Conservation (phyloP, 495 filamentous ascomycete species). For the Cladorrhinum samala region DNA sequence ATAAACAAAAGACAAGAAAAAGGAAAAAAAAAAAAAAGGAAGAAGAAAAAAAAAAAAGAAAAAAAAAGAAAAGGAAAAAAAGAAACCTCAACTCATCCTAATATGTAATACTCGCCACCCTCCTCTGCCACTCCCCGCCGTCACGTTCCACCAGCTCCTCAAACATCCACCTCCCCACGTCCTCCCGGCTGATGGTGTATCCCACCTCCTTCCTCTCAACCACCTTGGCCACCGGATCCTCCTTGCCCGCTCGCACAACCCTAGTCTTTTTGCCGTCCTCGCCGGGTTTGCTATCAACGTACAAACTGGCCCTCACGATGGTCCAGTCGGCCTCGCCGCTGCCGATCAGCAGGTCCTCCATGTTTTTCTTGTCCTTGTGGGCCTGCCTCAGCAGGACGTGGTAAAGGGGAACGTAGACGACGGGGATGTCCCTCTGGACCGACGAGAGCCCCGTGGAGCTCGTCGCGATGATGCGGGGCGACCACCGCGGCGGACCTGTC, state of each 20-base stretch:
- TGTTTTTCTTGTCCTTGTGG: constrained; percentile 54
- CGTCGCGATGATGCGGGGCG: constrained; percentile 43
- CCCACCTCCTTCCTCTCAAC: constrained; percentile 32
- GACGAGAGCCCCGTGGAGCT: constrained; percentile 49
- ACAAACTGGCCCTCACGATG: constrained; percentile 38
- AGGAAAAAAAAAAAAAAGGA: no score
- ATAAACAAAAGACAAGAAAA: no score
- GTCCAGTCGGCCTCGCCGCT: constrained; percentile 33
- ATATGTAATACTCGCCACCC: constrained; percentile 22
- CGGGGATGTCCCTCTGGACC: constrained; percentile 47
- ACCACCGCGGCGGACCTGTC: no score
- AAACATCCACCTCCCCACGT: constrained; percentile 39
- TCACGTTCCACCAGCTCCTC: constrained; percentile 12
- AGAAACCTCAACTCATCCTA: no score
- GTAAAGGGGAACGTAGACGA: constrained; percentile 46
- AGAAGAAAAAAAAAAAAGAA: no score
- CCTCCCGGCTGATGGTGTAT: constrained; percentile 38
- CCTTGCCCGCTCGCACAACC: constrained; percentile 28
- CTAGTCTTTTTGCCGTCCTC: constrained; percentile 12
- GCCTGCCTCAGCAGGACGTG: constrained; percentile 42
- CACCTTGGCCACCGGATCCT: constrained; percentile 19
- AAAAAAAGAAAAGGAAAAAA: no score
- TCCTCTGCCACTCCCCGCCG: constrained; percentile 15
- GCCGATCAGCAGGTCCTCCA: constrained; percentile 45
- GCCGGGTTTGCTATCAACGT: constrained; percentile 23